Conservation (phyloP, 805 yeast species). For the Pichia paraexigua region DNA sequence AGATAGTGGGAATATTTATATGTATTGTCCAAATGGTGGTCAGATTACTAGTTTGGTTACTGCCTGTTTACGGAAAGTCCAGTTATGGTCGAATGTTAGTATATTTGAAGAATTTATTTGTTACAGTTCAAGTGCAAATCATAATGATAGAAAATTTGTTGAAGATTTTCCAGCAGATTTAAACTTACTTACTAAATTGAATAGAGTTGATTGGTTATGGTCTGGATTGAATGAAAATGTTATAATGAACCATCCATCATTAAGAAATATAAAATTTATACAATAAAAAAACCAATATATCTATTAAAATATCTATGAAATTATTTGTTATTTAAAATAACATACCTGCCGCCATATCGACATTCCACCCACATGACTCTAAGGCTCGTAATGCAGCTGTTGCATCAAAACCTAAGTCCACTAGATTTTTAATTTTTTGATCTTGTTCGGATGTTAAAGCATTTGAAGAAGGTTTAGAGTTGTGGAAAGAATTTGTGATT, state of each 20-base stretch:
- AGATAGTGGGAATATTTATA: constrained; percentile 59
- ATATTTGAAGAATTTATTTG: constrained; percentile 79
- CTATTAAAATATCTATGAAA: not conserved
- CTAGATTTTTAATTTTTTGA: constrained; percentile 35
- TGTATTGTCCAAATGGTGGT: constrained; percentile 88
- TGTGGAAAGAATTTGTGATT: not conserved
- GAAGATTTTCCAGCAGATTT: constrained; percentile 69
- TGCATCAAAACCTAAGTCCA: constrained; percentile 64
- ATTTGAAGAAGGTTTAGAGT: constrained; percentile 12
- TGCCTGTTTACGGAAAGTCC: constrained; percentile 77
- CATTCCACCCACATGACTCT: constrained; percentile 60
- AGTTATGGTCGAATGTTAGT: constrained; percentile 84
- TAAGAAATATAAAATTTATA: constrained; percentile 23
- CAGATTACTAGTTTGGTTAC: constrained; percentile 76
- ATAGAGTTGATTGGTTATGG: constrained; percentile 59
- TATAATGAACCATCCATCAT: constrained; percentile 48
- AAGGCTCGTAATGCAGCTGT: constrained; percentile 60
- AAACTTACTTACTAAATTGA: constrained; percentile 34
- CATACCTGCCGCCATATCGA: constrained; percentile 79
- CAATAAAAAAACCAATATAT: not conserved
- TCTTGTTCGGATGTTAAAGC: constrained; percentile 15
- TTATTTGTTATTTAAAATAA: constrained; percentile 36
- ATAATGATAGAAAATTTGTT: constrained; percentile 76
- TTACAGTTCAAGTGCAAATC: constrained; percentile 68
- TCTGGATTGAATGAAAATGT: constrained; percentile 52